Base-by-base conservation (phyloP, 2,329 filamentous ascomycete genomes). In the Trichoderma citrinoviride region DNA sequence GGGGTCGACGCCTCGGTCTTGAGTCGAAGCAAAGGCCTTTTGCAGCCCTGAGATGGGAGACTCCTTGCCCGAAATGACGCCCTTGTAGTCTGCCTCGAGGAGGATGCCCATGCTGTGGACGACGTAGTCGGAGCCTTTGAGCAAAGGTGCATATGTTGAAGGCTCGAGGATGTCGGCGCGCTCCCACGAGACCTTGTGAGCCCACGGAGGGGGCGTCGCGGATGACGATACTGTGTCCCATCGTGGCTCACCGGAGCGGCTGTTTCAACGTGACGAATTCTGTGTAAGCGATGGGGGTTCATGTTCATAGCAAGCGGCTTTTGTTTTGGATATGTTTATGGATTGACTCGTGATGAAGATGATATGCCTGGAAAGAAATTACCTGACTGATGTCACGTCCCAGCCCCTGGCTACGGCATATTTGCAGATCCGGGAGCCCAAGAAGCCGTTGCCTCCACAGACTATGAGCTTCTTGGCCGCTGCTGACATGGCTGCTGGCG, bases 11-110 rank as follows among this genome's bases (percentile, higher is more conserved):
- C 86, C 86, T 64, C 87, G 85, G 73, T 79, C 81, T 40, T 89
- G 89, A 2, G 84, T 83, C 1, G 86, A 76, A 58, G 88, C 87
- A 76, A 98, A 96, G 27, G 92, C 92, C 71, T 90, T 88, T 67
- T 86, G 85, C 15, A 99, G 80, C 1, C 92, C 94, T 7, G 87
- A 78, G 60, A 96, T 78, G n/a, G 92, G 87, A 0, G 91, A 92
- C 72, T 97, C 93, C 66, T 86, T 87, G 57, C 95, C 95, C 21
- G 87, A 89, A 27, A 99, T 76, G 17, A 97, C 89, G 70, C 90
- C 91, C 79, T 99, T 99, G 86, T 99, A 99, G 81, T 99, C 95
- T 56, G 93, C 93, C 81, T 99, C 95, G 10, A 99, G 86, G 19
- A 99, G 84, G 71, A 99, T 97, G 10, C 95, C 95, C 90, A 98